These are phyloP conservation scores for Tolypocladium tropicale DNA, from an alignment of 2,329 filamentous ascomycete genomes.

Conservation along the genomic window DNA sequence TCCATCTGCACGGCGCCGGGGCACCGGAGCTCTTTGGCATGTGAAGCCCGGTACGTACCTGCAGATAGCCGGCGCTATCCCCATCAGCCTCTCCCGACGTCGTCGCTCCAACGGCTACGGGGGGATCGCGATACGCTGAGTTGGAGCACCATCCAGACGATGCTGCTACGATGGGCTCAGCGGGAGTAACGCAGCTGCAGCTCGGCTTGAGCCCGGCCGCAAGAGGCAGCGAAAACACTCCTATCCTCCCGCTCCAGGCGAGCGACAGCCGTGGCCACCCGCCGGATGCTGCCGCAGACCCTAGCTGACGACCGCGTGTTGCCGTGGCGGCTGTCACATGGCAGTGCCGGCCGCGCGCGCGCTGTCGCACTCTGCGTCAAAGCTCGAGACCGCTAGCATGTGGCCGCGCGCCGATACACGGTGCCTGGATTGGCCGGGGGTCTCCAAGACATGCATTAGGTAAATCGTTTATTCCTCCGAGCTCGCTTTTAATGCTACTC, in stretches of 20 bases:
- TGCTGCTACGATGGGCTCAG: too few species aligned
- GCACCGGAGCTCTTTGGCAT: slow-evolving; percentile 20
- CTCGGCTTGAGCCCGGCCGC: background rate
- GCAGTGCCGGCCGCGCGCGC: background rate
- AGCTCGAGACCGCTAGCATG: background rate
- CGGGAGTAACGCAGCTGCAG: background rate
- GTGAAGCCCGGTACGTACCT: slow-evolving; percentile 12
- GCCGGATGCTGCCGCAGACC: background rate
- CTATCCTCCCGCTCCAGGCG: too few species aligned
- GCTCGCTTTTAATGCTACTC: background rate
- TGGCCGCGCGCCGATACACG: background rate
- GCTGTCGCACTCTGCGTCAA: background rate
- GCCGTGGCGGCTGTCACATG: background rate
- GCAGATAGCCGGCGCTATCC: background rate
- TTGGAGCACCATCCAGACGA: background rate
- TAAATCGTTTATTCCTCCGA: background rate
- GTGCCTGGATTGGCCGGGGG: background rate
- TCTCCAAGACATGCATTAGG: too few species aligned
- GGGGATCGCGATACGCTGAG: background rate
- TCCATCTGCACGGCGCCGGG: slow-evolving; percentile 8
- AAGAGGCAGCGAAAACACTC: too few species aligned
- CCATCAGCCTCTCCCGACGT: background rate
- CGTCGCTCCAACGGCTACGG: background rate
- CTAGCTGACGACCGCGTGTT: too few species aligned
- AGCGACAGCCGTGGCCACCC: background rate